phyloP scores from a whole-genome alignment of 345 rosid genomes.

The Odontarrhena argentea region DNA sequence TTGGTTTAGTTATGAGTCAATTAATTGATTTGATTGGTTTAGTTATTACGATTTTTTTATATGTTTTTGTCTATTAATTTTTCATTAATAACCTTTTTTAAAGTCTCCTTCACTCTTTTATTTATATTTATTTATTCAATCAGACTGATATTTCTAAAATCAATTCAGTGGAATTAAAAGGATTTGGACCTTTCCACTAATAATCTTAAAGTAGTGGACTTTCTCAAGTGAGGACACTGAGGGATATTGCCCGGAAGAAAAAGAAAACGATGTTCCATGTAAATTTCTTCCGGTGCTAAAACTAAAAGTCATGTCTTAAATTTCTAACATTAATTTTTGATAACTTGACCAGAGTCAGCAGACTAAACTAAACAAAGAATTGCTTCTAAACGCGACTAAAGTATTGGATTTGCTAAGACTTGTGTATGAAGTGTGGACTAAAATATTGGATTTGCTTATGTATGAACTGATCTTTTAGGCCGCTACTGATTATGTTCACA shows the following conservation, averaged over 20 bases:
- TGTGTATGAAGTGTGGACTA: not conserved
- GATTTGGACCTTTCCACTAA: constrained; percentile 10
- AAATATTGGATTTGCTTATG: not conserved
- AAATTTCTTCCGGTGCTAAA: not conserved
- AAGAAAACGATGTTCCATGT: constrained; percentile 23
- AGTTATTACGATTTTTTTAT: too few species aligned
- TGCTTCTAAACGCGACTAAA: not conserved
- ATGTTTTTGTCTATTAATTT: too few species aligned
- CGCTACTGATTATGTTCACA: not conserved
- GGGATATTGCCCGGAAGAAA: constrained; percentile 26
- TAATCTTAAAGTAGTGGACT: not conserved
- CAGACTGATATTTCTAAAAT: not conserved
- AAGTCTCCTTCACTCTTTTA: too few species aligned
- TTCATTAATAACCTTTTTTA: too few species aligned
- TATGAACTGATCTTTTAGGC: not conserved
- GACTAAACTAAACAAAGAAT: not conserved
- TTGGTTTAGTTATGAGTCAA: too few species aligned
- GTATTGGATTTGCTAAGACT: too few species aligned
- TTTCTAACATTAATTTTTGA: not conserved
- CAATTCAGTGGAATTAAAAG: not conserved
- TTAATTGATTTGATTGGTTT: too few species aligned
- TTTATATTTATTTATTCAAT: too few species aligned
- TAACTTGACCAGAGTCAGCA: constrained; percentile 10
- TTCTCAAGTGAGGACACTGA: not conserved
- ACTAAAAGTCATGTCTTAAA: constrained; percentile 12